Evolutionary conservation across 1,284 basidiomycete genomes (phyloP).

Genomic region (Porogramme epimiltina): DNA sequence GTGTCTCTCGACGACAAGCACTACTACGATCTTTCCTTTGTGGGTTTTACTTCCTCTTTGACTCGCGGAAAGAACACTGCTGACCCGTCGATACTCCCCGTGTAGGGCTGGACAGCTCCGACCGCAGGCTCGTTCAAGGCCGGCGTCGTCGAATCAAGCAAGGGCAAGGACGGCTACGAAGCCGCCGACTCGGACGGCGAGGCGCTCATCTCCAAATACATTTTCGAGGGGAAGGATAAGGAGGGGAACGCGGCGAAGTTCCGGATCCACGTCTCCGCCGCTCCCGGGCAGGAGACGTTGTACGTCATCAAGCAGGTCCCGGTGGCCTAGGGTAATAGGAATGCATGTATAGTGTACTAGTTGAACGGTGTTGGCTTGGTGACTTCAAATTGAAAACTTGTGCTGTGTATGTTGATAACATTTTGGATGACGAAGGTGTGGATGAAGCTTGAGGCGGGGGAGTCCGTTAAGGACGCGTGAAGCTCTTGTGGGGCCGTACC

Average conservation of each 20-base stretch:
- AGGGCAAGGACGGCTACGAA: conserved; percentile 9
- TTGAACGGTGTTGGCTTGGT: too few species aligned
- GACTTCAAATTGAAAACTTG: too few species aligned
- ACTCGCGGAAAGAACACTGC: not conserved
- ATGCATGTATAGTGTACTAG: too few species aligned
- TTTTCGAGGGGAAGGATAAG: conserved; percentile 12
- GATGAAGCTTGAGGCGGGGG: too few species aligned
- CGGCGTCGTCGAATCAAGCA: conserved; percentile 3
- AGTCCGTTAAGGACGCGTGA: too few species aligned
- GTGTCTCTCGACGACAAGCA: conserved; percentile 5
- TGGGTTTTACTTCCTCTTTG: not conserved
- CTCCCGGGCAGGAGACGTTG: conserved; percentile 3
- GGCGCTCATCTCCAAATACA: conserved; percentile 1
- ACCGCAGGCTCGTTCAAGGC: conserved; percentile 7
- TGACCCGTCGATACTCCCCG: not conserved
- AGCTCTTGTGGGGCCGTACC: conserved; percentile 58
- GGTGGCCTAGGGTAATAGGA: too few species aligned
- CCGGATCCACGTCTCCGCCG: conserved; percentile 11
- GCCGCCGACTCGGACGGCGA: conserved; percentile 1
- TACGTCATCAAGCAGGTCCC: conserved; percentile 9
- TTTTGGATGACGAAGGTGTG: too few species aligned
- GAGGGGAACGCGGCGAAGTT: conserved; percentile 5
- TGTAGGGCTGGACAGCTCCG: conserved; percentile 14
- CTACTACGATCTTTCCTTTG: conserved; percentile 3
- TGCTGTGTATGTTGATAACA: not conserved